Percentiles rank a stretch among this genome's conserved stretches.
Evolutionary conservation across 1,284 basidiomycete genomes (phyloP).

Genomic region (Rhodotorula sp.): DNA sequence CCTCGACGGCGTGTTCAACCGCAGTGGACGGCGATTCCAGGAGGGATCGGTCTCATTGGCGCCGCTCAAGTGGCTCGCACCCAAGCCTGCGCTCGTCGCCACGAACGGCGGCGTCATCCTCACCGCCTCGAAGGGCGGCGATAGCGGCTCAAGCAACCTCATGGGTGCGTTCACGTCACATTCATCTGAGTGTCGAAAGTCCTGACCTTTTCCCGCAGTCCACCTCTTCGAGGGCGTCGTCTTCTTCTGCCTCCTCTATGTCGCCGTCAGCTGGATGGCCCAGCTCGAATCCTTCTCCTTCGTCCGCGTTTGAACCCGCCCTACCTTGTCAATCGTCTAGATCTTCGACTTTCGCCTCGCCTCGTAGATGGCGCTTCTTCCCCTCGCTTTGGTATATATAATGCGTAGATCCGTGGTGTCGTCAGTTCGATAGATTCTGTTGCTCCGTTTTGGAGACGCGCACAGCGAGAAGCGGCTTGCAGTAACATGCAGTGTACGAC

Average conservation of each 20-base stretch:
- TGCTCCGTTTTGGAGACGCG: no score
- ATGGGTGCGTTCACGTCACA: background rate
- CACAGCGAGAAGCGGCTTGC: no score
- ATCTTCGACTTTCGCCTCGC: no score
- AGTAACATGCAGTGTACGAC: no score
- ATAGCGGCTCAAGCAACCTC: background rate
- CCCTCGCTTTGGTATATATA: no score
- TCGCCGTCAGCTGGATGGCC: background rate
- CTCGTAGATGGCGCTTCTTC: no score
- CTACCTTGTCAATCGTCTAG: no score
- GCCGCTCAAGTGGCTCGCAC: constrained; percentile 8
- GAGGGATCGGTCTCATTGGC: background rate
- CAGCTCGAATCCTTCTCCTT: background rate
- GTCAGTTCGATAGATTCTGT: no score
- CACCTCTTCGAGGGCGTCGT: constrained; percentile 9
- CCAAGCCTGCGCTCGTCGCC: background rate
- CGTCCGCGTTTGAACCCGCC: background rate
- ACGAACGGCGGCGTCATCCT: no score
- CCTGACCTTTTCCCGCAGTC: background rate
- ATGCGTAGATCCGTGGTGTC: no score
- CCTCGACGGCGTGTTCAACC: constrained; percentile 10
- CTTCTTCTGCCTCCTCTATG: constrained; percentile 14
- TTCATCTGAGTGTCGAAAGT: background rate
- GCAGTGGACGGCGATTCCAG: constrained; percentile 13
- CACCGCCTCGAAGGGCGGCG: no score